A percentile compares a stretch with the other conserved stretches of the same genome.
phyloP scores from a whole-genome alignment of 1,284 basidiomycete species.

The Puccinia brachypodii region DNA sequence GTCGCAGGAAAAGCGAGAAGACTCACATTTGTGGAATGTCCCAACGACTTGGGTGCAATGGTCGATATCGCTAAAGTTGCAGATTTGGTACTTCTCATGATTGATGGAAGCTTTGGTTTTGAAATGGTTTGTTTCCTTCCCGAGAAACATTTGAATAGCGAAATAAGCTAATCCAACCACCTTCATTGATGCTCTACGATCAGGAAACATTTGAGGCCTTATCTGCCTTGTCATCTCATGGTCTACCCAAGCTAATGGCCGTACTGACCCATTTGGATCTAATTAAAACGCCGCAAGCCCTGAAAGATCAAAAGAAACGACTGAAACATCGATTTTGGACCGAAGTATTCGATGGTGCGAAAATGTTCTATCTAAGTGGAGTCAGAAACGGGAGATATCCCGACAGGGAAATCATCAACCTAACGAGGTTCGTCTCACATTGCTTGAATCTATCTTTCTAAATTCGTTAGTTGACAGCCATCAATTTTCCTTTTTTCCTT shows the following conservation, averaged over 20 bases:
- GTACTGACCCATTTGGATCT: constrained; percentile 94
- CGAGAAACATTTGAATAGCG: not conserved
- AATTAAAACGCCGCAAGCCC: constrained; percentile 84
- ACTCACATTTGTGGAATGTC: constrained; percentile 94
- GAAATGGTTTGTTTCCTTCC: constrained; percentile 76
- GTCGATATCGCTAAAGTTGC: constrained; percentile 96
- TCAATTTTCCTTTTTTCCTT: not conserved
- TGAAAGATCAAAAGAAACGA: constrained; percentile 88
- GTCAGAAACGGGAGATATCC: constrained; percentile 98
- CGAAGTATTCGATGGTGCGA: constrained; percentile 97
- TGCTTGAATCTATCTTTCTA: not conserved
- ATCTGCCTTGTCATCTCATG: constrained; percentile 93
- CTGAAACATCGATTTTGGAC: constrained; percentile 99
- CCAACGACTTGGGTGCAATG: constrained; percentile 97
- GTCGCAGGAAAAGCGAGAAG: constrained; percentile 85
- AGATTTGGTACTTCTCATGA: constrained; percentile 93
- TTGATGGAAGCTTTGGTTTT: constrained; percentile 96
- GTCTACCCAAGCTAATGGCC: constrained; percentile 97
- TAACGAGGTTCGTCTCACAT: constrained; percentile 65
- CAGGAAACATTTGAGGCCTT: constrained; percentile 99
- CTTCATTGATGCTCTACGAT: not conserved
- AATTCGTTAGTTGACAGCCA: not conserved
- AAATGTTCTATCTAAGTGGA: constrained; percentile 96
- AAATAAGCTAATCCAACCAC: not conserved
- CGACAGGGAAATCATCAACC: constrained; percentile 91